A percentile compares a stretch with the other conserved stretches of the same genome.
These are phyloP conservation scores for Moniliella sp. DNA, from an alignment of 1,284 basidiomycete genomes.

Conservation along the genomic window DNA sequence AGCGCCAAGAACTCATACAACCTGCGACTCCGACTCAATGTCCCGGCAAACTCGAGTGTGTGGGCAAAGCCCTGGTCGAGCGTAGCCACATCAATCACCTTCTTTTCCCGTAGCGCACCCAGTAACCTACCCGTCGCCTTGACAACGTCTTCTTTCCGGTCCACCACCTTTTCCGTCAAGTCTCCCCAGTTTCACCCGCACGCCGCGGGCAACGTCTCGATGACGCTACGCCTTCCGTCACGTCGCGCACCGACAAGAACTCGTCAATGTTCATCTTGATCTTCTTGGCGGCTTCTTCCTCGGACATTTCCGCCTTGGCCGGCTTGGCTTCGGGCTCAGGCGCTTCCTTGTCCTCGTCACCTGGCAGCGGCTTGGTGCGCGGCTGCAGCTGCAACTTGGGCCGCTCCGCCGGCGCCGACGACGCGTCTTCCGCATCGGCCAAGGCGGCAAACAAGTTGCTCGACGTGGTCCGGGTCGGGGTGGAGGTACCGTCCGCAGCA, in stretches of 20 bases:
- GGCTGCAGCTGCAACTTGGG: slow-evolving; percentile 51
- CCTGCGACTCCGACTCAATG: slow-evolving; percentile 66
- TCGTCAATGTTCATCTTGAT: slow-evolving; percentile 43
- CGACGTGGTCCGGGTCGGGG: slow-evolving; percentile 55
- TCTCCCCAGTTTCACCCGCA: slow-evolving; percentile 50
- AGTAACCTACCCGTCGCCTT: slow-evolving; percentile 36
- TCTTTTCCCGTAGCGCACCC: slow-evolving; percentile 11
- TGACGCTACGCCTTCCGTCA: slow-evolving; percentile 50
- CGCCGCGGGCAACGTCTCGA: slow-evolving; percentile 45
- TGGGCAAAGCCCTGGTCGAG: slow-evolving; percentile 48
- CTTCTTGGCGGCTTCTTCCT: slow-evolving; percentile 52
- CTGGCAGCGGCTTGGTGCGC: slow-evolving; percentile 41
- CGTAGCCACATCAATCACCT: slow-evolving; percentile 34
- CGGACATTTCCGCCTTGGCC: slow-evolving; percentile 42
- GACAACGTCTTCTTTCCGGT: slow-evolving; percentile 65
- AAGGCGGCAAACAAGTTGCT: no score
- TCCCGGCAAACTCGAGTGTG: slow-evolving; percentile 56
- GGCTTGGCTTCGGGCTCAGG: slow-evolving; percentile 19
- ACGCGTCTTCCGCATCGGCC: slow-evolving; percentile 9
- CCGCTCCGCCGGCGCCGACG: slow-evolving; percentile 45
- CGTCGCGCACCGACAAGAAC: slow-evolving; percentile 41
- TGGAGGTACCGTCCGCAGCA: slow-evolving; percentile 40
- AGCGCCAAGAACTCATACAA: no score
- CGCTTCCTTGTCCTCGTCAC: slow-evolving; percentile 11
- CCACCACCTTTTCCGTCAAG: slow-evolving; percentile 49